Evolutionary conservation across 2,329 filamentous ascomycete species (phyloP), one percentile per base, ranked within the genome.

Genomic region (Paraphaeosphaeria sporulosa): DNA sequence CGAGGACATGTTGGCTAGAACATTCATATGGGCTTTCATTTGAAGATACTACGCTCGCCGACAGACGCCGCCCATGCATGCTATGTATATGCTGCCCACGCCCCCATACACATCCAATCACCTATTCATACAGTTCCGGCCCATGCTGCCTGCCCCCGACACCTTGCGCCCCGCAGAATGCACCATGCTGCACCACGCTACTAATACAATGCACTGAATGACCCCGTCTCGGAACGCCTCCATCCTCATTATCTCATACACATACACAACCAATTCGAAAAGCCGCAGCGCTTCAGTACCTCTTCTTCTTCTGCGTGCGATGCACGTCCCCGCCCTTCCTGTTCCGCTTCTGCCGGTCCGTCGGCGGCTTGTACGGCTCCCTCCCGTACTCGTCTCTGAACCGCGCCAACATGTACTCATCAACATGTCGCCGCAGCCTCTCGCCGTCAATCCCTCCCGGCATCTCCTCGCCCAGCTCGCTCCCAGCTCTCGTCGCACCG

Each of bases 351-450:
- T 54, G 51, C 25, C 51, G 38, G 21, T 54, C 51, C 51, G 51
- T 54, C 27, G 38, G 38, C 50, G 74, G 74, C 34, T 62, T 66
- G 32, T 72, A 77, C 8, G 73, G 70, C 59, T 76, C 74, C 30
- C 71, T 69, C 21, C 73, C 74, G 48, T 59, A 75, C 50, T 78
- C 75, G 32, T 74, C 71, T 2, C 74, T 62, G 27, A 61, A 72
- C 52, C 70, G 46, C 10, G 59, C 56, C 15, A 77, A 53, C 75
- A 78, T 77, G 34, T 76, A 77, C 47, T 77, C 75, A 32, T 78
- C 76, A 1, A 78, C 74, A 58, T 77, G 76, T 27, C 67, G 56
- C 15, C 36, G 65, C 21, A 67, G 55, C 5, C 56, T 65, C 21
- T 68, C 67, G 3, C 61, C 69, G 15, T 67, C 51, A 1, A 64